phyloP scores from a whole-genome alignment of 768 basidiomycete species.

The Suillus clintonianus region DNA sequence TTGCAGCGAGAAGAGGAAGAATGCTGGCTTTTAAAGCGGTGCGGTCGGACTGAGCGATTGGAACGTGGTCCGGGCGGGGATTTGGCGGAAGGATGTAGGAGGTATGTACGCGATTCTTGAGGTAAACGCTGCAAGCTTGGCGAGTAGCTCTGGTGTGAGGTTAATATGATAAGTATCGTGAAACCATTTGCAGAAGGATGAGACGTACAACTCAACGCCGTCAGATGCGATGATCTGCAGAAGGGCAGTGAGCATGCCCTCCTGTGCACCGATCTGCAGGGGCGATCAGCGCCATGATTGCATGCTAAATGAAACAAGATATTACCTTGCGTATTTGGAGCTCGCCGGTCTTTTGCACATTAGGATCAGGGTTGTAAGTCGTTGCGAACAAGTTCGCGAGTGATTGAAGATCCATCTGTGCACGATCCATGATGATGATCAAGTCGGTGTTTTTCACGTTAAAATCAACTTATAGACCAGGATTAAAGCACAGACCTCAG shows the following conservation, averaged over 20 bases:
- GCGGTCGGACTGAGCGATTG: conserved; percentile 70
- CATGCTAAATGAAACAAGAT: neutral
- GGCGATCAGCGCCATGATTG: conserved; percentile 5
- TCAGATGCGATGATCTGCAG: conserved; percentile 84
- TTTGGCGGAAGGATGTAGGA: conserved; percentile 50
- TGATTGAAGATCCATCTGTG: conserved; percentile 70
- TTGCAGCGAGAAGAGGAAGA: conserved; percentile 67
- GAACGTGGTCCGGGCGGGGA: conserved; percentile 58
- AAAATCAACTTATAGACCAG: neutral
- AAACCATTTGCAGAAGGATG: neutral
- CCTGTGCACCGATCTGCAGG: conserved; percentile 71
- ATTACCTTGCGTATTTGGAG: conserved; percentile 83
- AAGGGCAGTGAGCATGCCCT: conserved; percentile 82
- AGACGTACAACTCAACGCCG: conserved; percentile 72
- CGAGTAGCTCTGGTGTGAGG: conserved; percentile 62
- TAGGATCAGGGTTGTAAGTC: conserved; percentile 82
- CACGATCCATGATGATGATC: neutral
- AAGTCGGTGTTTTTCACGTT: neutral
- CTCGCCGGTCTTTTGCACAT: conserved; percentile 83
- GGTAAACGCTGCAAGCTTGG: conserved; percentile 83
- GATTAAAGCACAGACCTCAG: neutral
- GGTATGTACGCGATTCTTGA: conserved; percentile 84
- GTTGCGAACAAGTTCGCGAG: conserved; percentile 79
- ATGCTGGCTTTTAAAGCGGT: conserved; percentile 39
- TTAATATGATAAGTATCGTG: neutral